Base-by-base conservation (phyloP, 139 green algal species). In the Chlamydomonas eustigma region DNA sequence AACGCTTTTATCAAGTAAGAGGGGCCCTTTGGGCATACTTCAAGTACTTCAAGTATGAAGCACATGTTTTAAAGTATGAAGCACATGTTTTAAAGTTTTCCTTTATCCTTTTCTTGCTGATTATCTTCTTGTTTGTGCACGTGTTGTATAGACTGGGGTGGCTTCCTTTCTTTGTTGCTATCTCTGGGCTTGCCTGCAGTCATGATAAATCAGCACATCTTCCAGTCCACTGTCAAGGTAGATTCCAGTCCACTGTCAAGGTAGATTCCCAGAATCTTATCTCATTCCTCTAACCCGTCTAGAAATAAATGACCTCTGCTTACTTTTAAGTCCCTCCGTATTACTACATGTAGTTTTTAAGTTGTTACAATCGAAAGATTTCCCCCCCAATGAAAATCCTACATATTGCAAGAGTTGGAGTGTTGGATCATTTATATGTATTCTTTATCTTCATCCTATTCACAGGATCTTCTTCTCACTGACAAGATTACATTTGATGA, bases 401-500 rank as follows among this genome's bases (percentile, higher is more conserved):
- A 58, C 12, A 58, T 12, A 28, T 28, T 12, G 44, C 44, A 58
- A 22, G 44, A 58, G 12, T 22, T 58, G 44, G 12, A 58, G 44
- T 58, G 44, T 22, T 58, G 12, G 44, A 12, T 12, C 44, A 28
- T 22, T 22, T 58, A 22, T 58, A 58, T 58, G 44, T 22, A 22
- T 22, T 28, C 12, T 22, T 28, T 22, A n/a, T n/a, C n/a, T n/a
- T n/a, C n/a, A n/a, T n/a, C n/a, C n/a, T n/a, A n/a, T n/a, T n/a
- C n/a, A 68, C 65, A 44, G 65, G 33, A 72, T 3, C 65, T 72
- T 6, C 39, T 72, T 22, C 22, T 50, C 8, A 22, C 28, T 39
- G 65, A 72, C 34, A 5, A 44, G 4, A 72, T 72, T 24, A 72
- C 65, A 39, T 72, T 72, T 34, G 65, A 72, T 31, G 65, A 72